Evolutionary conservation across 306 rosid species (phyloP), one percentile per base, ranked within the genome.

Genomic region (Adenanthera pavonina): DNA sequence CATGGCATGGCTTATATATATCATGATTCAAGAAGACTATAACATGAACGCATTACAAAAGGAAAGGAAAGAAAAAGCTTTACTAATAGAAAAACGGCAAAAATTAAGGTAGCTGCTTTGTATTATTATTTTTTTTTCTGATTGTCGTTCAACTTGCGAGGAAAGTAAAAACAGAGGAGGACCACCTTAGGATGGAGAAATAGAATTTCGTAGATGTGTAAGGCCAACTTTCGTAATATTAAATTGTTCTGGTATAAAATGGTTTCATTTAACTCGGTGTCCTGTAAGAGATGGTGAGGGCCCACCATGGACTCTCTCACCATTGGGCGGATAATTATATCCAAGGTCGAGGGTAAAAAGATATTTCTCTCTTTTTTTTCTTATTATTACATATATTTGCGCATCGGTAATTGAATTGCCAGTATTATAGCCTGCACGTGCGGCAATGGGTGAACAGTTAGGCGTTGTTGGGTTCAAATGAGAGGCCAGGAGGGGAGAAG

Each of bases 381-480:
- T 5, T 5, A 3, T 51, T 51, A 4, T 3, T 1, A 48, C 59
- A 13, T 15, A 13, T 15, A 13, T 30, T 30, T 11, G 34, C 30
- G 8, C 16, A 59, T n/a, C 7, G 61, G 47, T 61, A 61, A 46
- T 76, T 60, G 72, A 36, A 61, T 69, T 36, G 19, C 35, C 76
- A 30, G 47, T 40, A 59, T 83, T 59, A 60, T 20, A 62, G 77
- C 71, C 14, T n/a, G 53, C 80, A 83, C 79, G 74, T 66, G 81
- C 10, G 35, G 80, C 69, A 76, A 72, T 72, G 78, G 49, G 20
- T 36, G 51, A 8, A 36, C 51, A 43, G 1, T 25, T 25, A 25
- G 30, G 30, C 30, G 30, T 25, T 25, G 30, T n/a, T n/a, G n/a
- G n/a, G n/a, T 25, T 25, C 30, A 25, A 25, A 25, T 25, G 30